Evolutionary conservation across 2,329 filamentous ascomycete species (phyloP).

Genomic region (Microcera coccophila): DNA sequence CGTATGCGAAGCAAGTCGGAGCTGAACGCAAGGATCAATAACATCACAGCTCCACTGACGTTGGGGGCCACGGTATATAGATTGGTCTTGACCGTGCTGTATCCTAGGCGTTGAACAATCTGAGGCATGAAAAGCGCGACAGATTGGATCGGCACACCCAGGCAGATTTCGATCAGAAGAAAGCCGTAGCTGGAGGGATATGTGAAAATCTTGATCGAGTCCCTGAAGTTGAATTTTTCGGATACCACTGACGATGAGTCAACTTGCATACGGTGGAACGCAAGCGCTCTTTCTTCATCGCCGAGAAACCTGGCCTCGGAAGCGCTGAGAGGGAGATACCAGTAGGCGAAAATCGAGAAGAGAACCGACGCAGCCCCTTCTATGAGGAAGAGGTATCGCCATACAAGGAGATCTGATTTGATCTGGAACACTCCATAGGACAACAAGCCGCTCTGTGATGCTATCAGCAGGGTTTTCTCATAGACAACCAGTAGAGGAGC

Average conservation of each 20-base stretch:
- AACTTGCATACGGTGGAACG: slow-evolving; percentile 67
- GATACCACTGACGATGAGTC: slow-evolving; percentile 64
- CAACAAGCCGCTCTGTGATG: slow-evolving; percentile 44
- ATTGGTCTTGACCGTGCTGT: slow-evolving; percentile 59
- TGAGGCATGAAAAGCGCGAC: slow-evolving; percentile 54
- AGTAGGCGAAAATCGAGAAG: slow-evolving; percentile 61
- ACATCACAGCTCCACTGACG: slow-evolving; percentile 66
- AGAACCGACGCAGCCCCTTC: slow-evolving; percentile 55
- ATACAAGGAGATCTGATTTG: slow-evolving; percentile 35
- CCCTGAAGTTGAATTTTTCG: slow-evolving; percentile 48
- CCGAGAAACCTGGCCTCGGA: slow-evolving; percentile 62
- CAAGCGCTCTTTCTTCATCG: slow-evolving; percentile 62
- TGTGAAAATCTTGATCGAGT: slow-evolving; percentile 50
- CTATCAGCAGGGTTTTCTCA: no score
- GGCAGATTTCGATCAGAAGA: slow-evolving; percentile 53
- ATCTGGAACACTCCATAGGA: slow-evolving; percentile 49
- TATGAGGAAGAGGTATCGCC: slow-evolving; percentile 52
- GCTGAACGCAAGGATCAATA: slow-evolving; percentile 68
- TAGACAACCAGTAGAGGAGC: no score
- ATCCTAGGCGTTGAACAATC: slow-evolving; percentile 49
- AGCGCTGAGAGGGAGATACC: slow-evolving; percentile 64
- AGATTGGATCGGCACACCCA: slow-evolving; percentile 56
- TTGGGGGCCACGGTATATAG: slow-evolving; percentile 80
- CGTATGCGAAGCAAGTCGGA: slow-evolving; percentile 65
- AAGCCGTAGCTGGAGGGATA: slow-evolving; percentile 47